Evolutionary conservation across 805 yeast genomes (phyloP).

Genomic region (Ogataea nakhonphanomensis): DNA sequence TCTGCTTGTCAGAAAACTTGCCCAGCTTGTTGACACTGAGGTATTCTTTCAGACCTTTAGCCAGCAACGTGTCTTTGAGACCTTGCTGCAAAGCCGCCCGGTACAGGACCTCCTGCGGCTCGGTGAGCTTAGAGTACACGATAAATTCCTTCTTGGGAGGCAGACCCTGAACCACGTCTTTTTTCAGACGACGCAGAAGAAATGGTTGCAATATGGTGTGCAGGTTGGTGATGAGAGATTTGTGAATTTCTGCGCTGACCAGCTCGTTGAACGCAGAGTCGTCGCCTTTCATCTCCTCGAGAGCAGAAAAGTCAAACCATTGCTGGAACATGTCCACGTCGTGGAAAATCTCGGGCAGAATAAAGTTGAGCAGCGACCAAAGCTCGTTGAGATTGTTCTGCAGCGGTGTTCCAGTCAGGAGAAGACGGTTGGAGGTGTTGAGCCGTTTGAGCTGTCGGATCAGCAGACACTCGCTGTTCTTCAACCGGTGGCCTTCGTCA

Average conservation of each 20-base stretch:
- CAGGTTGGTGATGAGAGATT: constrained; percentile 64
- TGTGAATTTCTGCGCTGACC: constrained; percentile 56
- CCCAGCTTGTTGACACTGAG: constrained; percentile 37
- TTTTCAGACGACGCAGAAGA: constrained; percentile 75
- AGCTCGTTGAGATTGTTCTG: constrained; percentile 88
- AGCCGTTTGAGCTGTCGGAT: constrained; percentile 69
- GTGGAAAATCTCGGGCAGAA: constrained; percentile 88
- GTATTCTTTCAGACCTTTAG: constrained; percentile 50
- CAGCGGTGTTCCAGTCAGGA: constrained; percentile 94
- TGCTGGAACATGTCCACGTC: constrained; percentile 86
- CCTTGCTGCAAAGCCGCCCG: constrained; percentile 42
- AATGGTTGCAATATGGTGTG: constrained; percentile 91
- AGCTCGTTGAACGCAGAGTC: constrained; percentile 41
- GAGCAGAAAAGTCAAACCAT: constrained; percentile 84
- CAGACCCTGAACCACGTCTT: constrained; percentile 60
- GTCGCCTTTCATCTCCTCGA: constrained; percentile 38
- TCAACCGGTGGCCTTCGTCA: constrained; percentile 94
- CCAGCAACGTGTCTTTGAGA: constrained; percentile 43
- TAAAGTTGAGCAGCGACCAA: constrained; percentile 89
- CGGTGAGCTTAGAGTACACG: constrained; percentile 66
- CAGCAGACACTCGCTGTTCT: constrained; percentile 75
- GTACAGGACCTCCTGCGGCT: constrained; percentile 54
- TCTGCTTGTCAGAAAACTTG: constrained; percentile 31
- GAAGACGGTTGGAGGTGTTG: constrained; percentile 64
- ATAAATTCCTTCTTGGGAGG: constrained; percentile 92